Percentiles rank a stretch among this genome's conserved stretches.
These are phyloP conservation scores for Zalaria obscura DNA, from an alignment of 2,329 filamentous ascomycete species.

Conservation along the genomic window DNA sequence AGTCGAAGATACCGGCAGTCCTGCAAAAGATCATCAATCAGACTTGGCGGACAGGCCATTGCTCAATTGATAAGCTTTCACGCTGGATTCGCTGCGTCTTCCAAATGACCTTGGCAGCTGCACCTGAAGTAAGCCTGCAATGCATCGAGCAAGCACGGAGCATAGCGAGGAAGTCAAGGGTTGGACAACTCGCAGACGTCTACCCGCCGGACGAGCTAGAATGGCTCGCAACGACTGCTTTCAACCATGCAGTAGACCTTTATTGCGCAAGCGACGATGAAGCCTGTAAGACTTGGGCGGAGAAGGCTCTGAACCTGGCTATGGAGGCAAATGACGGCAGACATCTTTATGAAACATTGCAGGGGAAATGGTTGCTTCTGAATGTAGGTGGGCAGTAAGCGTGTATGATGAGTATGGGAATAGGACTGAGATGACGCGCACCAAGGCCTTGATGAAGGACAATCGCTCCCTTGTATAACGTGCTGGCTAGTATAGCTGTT, in stretches of 20 bases:
- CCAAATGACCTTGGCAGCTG: slow-evolving; percentile 25
- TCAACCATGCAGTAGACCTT: slow-evolving; percentile 59
- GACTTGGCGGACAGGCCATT: slow-evolving; percentile 36
- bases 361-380: slow-evolving; percentile 15
- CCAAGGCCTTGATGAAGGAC: no score
- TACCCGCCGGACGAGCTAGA: slow-evolving; percentile 58
- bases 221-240: slow-evolving; percentile 57
- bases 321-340: slow-evolving; percentile 41
- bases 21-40: slow-evolving; percentile 58
- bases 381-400: slow-evolving; percentile 1
- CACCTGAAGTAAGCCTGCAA: slow-evolving; percentile 22
- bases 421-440: no score
- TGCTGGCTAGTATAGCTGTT: no score
- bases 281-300: slow-evolving; percentile 46
- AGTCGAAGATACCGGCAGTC: slow-evolving; percentile 14
- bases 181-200: slow-evolving; percentile 7
- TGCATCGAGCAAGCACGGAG: slow-evolving; percentile 49
- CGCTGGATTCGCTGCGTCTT: slow-evolving; percentile 50
- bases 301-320: slow-evolving; percentile 48
- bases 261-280: slow-evolving; percentile 41
- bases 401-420: no score
- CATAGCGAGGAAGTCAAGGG: slow-evolving; percentile 30
- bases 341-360: slow-evolving; percentile 21
- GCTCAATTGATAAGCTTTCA: slow-evolving; percentile 47
- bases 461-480: no score